Conservation (phyloP, 208 protist genomes). For the Trypanosoma cruzi region DNA sequence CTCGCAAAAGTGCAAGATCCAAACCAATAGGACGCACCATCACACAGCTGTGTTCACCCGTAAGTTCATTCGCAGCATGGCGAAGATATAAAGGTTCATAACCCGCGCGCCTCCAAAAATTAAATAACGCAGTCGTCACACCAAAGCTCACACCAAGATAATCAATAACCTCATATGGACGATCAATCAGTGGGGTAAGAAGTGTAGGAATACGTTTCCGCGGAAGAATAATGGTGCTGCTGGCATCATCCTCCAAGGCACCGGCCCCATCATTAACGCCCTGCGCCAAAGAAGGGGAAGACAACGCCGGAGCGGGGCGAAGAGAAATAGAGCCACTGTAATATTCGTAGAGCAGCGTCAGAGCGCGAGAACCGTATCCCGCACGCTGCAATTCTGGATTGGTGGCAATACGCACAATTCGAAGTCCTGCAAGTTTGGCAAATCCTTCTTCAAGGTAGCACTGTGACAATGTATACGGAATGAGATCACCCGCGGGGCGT, state of each 20-base stretch:
- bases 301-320: constrained; percentile 17
- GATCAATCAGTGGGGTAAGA: constrained; percentile 83
- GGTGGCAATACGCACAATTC: constrained; percentile 99
- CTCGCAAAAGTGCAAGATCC: constrained; percentile 53
- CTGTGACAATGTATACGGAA: constrained; percentile 99
- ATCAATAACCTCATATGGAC: constrained; percentile 93
- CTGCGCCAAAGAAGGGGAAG: not conserved
- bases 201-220: constrained; percentile 73
- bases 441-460: constrained; percentile 96
- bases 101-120: constrained; percentile 96
- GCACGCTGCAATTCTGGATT: constrained; percentile 96
- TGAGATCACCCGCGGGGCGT: constrained; percentile 97
- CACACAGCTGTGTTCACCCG: constrained; percentile 99
- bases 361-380: constrained; percentile 96
- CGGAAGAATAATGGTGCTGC: constrained; percentile 37
- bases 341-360: constrained; percentile 94
- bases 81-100: constrained; percentile 94
- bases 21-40: constrained; percentile 94
- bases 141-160: constrained; percentile 99
- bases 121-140: constrained; percentile 95
- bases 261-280: constrained; percentile 14
- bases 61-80: constrained; percentile 96
- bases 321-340: constrained; percentile 93
- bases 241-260: constrained; percentile 18
- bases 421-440: constrained; percentile 94